Evolutionary conservation across 1,284 basidiomycete species (phyloP).

Genomic region (Rugosomyces carneus): DNA sequence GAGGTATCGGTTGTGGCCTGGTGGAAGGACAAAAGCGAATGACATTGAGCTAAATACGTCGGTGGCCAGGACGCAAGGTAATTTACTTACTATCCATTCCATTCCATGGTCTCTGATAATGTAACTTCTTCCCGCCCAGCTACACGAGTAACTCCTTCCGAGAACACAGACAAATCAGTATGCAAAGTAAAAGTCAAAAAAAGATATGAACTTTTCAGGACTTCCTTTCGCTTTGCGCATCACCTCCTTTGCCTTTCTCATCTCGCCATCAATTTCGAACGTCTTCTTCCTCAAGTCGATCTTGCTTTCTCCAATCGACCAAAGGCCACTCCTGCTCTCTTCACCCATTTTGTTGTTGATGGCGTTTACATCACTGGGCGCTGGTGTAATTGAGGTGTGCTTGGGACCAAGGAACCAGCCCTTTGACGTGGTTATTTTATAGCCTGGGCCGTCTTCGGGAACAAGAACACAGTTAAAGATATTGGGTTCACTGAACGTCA

Average conservation of each 20-base stretch:
- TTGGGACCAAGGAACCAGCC: not conserved
- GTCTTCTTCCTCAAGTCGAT: not conserved
- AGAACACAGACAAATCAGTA: not conserved
- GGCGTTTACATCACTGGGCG: too few species aligned
- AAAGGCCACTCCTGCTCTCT: not conserved
- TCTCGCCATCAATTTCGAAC: not conserved
- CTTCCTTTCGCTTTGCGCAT: not conserved
- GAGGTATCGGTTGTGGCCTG: not conserved
- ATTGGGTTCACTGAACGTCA: not conserved
- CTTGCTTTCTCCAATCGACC: not conserved
- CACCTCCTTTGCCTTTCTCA: not conserved
- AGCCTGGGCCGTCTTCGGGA: not conserved
- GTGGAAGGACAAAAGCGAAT: too few species aligned
- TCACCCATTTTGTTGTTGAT: not conserved
- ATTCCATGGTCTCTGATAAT: not conserved
- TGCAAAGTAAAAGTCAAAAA: not conserved
- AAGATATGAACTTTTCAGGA: not conserved
- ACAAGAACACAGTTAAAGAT: not conserved
- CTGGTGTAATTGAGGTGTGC: not conserved
- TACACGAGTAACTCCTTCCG: not conserved
- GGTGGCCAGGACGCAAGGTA: not conserved
- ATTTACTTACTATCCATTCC: not conserved
- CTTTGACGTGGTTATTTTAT: not conserved
- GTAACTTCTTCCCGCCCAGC: not conserved
- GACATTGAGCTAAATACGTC: not conserved